Conservation (phyloP, 768 basidiomycete species). For the Multifurca ochricompacta region DNA sequence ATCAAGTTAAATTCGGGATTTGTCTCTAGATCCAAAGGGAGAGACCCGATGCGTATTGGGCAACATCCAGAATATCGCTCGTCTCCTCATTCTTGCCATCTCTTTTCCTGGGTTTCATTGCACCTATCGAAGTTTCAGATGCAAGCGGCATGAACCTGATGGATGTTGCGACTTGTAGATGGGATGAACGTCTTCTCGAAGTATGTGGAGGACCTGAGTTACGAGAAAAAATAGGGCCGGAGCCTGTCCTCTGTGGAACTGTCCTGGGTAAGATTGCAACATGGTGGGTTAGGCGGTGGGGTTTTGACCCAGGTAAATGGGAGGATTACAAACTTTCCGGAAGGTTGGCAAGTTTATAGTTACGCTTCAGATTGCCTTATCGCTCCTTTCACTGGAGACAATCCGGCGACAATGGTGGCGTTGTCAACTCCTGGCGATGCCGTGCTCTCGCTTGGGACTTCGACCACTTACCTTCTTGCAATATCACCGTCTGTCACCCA, state of each 20-base stretch:
- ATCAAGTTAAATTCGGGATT: background rate
- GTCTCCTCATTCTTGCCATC: conserved; percentile 81
- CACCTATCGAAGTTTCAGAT: conserved; percentile 80
- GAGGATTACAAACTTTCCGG: background rate
- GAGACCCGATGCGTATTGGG: conserved; percentile 45
- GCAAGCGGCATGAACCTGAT: conserved; percentile 90
- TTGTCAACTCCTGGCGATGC: conserved; percentile 73
- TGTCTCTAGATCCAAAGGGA: conserved; percentile 45
- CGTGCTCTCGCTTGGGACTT: conserved; percentile 80
- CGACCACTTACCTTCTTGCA: conserved; percentile 77
- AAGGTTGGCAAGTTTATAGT: background rate
- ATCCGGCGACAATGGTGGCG: conserved; percentile 75
- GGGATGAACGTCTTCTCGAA: conserved; percentile 60
- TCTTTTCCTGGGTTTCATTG: conserved; percentile 68
- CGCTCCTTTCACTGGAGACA: conserved; percentile 85
- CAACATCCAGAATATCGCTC: conserved; percentile 63
- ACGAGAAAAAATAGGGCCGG: conserved; percentile 61
- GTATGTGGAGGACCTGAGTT: conserved; percentile 63
- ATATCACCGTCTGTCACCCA: conserved; percentile 56
- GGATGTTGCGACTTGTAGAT: conserved; percentile 64
- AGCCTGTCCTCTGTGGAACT: conserved; percentile 67
- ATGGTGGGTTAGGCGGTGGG: conserved; percentile 74
- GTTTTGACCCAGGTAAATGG: conserved; percentile 51
- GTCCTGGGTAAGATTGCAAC: conserved; percentile 53
- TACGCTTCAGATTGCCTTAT: conserved; percentile 55